A percentile compares a stretch with the other conserved stretches of the same genome.
Evolutionary conservation across 257 asterid species (phyloP).

Genomic region (Solanum dulcamara): DNA sequence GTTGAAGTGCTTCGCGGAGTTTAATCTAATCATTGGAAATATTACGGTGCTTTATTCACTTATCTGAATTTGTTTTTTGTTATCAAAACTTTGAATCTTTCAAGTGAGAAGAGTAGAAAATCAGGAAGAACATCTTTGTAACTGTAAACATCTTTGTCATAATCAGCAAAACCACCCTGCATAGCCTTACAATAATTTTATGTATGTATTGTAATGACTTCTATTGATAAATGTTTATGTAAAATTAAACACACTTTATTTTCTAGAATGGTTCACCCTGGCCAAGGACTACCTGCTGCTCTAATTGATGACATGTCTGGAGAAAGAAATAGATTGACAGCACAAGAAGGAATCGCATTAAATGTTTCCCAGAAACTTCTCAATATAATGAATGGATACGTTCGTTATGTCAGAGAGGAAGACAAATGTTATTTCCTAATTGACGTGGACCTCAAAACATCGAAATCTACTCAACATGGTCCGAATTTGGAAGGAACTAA

Average conservation of each 20-base stretch:
- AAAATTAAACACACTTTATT: neutral
- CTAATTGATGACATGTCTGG: constrained; percentile 42
- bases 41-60: neutral
- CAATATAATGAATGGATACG: constrained; percentile 40
- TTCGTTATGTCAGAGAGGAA: constrained; percentile 32
- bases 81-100: neutral
- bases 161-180: neutral
- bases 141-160: neutral
- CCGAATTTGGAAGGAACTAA: constrained; percentile 8
- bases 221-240: neutral
- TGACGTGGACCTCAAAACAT: constrained; percentile 26
- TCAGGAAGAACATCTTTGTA: neutral
- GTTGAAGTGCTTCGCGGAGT: neutral
- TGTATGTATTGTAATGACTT: neutral
- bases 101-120: neutral
- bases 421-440: constrained; percentile 29
- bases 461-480: constrained; percentile 3
- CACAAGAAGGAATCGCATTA: constrained; percentile 39
- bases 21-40: neutral
- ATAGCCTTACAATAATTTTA: neutral
- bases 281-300: constrained; percentile 42
- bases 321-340: constrained; percentile 10
- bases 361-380: constrained; percentile 35
- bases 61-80: neutral
- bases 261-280: constrained; percentile 57